Base-by-base conservation (phyloP, 441 rosid genomes). In the Macaranga tanarius region DNA sequence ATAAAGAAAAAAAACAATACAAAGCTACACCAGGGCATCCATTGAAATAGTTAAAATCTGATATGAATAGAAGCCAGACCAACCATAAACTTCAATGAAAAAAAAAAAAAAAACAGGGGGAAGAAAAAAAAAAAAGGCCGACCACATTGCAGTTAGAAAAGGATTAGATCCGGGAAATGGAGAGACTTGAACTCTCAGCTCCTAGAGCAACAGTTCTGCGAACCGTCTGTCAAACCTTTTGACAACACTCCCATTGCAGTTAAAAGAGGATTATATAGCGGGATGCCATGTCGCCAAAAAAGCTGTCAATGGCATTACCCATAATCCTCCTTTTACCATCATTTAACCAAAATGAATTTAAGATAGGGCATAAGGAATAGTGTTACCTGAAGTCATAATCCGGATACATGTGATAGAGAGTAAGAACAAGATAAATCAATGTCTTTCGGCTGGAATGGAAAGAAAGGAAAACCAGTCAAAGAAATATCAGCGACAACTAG, bases 131-230 rank as follows among this genome's bases (percentile, higher is more conserved):
- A 12, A 15, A 22, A 13, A 17, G 10, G 58, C 68, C 58, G 59
- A 73, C 40, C 69, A 69, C 50, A 34, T 34, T 34, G n/a, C n/a
- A n/a, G n/a, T n/a, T n/a, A n/a, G n/a, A n/a, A n/a, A n/a, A n/a
- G n/a, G 20, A 76, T 71, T 20, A 74, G 64, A 74, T 76, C 83
- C 82, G 97, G 97, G 99, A 90, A 89, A 95, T 91, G 99, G 97
- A 95, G 98, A 95, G 99, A 91, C 84, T 95, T 85, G 99, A 95
- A 95, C 99, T 95, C 98, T 90, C 97, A 91, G 88, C 95, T 90
- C 85, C 84, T 75, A 81, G 88, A 91, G 88, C 92, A 83, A 92
- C 96, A 92, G 97, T 85, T 79, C 71, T 73, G 72, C 65, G 82
- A 91, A 92, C 99, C 83, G 95, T 80, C 90, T 73, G 99, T 95